Evolutionary conservation across 2,329 filamentous ascomycete species (phyloP), one percentile per base, ranked within the genome.

Genomic region (Colletotrichum viniferum): DNA sequence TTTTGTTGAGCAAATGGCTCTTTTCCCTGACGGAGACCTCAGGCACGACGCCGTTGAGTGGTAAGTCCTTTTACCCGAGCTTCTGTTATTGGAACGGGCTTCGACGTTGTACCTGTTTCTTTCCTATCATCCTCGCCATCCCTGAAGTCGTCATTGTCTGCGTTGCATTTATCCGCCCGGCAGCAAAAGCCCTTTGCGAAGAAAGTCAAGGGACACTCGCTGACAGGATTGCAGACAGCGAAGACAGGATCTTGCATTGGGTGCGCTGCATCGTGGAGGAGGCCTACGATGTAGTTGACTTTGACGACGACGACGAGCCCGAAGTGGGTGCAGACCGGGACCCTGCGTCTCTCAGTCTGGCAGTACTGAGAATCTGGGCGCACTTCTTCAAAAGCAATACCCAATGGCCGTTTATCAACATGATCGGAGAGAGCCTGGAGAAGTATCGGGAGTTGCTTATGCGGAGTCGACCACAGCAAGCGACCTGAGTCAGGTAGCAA

Each of bases 1-100:
- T 91, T 0, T 81, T 91, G 4, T 80, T 91, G 0, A 88, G 87
- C 16, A 91, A 90, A 75, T 88, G 87, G 87, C 81, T 88, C 60
- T 73, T 81, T 52, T 78, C 80, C 76, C 65, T 85, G 55, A 76
- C 78, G 28, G 76, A 72, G 13, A 77, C 80, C 1, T 36, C 77
- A 3, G n/a, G 63, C 7, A 58, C 74, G 9, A 71, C 70, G 10
- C 81, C 81, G 5, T 77, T 82, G 7, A 83, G 76, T 62, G 81
- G 82, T 83, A 77, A 65, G 80, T 66, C 16, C 18, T 10, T 16
- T 38, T 36, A 13, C 36, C 28, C 21, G 16, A 10, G 36, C 16
- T 43, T 36, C 12, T 1, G 36, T 18, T 18, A 18, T 0, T 18
- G 16, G 36, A 43, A 2, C 8, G 36, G 36, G 5, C 2, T 18